These are phyloP conservation scores for Vigna reflexopilosa DNA, from an alignment of 306 rosid genomes.

Conservation along the genomic window DNA sequence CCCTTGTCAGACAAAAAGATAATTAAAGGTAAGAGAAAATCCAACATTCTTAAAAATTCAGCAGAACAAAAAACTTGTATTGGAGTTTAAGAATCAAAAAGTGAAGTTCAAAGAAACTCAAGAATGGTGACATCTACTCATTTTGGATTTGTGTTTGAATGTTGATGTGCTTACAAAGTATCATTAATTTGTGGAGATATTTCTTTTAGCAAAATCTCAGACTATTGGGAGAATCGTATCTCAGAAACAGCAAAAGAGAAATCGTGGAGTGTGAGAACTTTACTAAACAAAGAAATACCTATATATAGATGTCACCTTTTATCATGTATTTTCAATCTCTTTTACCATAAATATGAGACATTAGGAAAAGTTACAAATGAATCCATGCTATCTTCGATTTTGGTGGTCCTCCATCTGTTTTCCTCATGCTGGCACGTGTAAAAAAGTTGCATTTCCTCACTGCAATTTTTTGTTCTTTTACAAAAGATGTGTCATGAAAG, in stretches of 20 bases:
- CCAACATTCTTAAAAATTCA: too few species aligned
- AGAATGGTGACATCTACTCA: neutral
- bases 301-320: neutral
- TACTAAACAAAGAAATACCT: neutral
- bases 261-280: neutral
- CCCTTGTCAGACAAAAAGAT: too few species aligned
- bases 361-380: neutral
- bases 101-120: too few species aligned
- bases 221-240: slow-evolving; percentile 8
- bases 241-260: slow-evolving; percentile 11
- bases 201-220: neutral
- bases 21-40: too few species aligned
- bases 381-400: neutral
- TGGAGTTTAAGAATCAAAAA: too few species aligned
- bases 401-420: neutral
- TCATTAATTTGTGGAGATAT: neutral
- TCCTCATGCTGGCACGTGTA: slow-evolving; percentile 16
- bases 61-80: too few species aligned
- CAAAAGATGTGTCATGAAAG: neutral
- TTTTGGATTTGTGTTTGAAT: neutral
- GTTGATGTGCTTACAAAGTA: neutral
- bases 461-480: neutral
- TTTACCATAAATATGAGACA: neutral
- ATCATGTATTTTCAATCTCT: neutral
- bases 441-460: neutral